Conservation (phyloP, 768 basidiomycete species). For the Lactarius tabidus region DNA sequence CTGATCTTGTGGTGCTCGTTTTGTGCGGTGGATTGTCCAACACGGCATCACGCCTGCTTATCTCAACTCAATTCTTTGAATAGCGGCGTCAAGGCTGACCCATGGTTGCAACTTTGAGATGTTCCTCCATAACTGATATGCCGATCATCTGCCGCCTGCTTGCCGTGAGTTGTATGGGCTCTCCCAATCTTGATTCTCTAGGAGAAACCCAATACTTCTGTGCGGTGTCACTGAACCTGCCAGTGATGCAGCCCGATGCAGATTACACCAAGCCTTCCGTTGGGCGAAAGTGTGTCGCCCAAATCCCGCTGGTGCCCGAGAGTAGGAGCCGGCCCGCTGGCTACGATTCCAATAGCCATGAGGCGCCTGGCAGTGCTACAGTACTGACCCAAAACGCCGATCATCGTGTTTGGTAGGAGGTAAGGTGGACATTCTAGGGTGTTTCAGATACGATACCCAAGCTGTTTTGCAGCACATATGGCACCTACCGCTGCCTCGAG, state of each 20-base stretch:
- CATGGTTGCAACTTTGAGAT: not conserved
- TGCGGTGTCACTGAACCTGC: not conserved
- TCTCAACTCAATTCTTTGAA: not conserved
- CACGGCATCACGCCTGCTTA: not conserved
- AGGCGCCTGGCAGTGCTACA: not conserved
- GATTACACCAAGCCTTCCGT: not conserved
- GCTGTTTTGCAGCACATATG: not conserved
- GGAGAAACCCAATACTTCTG: not conserved
- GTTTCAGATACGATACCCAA: not conserved
- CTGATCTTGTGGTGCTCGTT: not conserved
- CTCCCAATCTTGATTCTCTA: not conserved
- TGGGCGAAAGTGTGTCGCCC: too few relatives aligned
- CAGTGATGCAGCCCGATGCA: not conserved
- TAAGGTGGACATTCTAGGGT: not conserved
- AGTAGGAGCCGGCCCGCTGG: not conserved
- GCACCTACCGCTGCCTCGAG: not conserved
- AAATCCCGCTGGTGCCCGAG: not conserved
- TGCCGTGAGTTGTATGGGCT: not conserved
- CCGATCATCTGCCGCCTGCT: not conserved
- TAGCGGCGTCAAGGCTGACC: too few relatives aligned
- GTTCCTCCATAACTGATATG: not conserved
- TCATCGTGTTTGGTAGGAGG: conserved; percentile 7
- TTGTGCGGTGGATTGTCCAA: not conserved
- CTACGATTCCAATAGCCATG: not conserved
- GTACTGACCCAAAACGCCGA: not conserved